Conservation (phyloP, 1,139 yeast genomes). For the Pichia sp. region DNA sequence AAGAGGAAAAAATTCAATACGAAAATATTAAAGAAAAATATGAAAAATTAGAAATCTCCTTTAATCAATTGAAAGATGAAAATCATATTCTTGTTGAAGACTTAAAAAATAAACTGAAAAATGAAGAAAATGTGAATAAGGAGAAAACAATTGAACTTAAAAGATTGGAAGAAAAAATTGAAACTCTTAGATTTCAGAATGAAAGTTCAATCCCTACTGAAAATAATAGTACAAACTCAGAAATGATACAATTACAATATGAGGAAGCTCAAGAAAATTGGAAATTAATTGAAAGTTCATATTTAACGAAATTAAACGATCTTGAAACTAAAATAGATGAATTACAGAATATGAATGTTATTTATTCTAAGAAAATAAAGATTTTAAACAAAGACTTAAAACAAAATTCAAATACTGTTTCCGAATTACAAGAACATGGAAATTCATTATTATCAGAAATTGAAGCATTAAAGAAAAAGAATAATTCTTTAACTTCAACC, state of each 20-base stretch:
- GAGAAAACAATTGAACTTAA: constrained; percentile 42
- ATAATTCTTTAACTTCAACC: neutral
- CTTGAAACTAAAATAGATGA: constrained; percentile 29
- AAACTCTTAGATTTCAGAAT: constrained; percentile 31
- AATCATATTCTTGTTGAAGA: constrained; percentile 24
- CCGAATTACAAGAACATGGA: constrained; percentile 23
- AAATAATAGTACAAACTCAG: constrained; percentile 22
- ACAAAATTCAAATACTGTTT: constrained; percentile 20
- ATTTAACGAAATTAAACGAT: constrained; percentile 26
- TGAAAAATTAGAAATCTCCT: constrained; percentile 37
- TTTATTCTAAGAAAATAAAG: constrained; percentile 26
- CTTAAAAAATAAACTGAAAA: constrained; percentile 29
- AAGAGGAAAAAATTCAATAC: constrained; percentile 33
- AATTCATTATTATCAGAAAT: constrained; percentile 8
- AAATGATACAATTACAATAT: constrained; percentile 58
- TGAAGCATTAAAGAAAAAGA: constrained; percentile 5
- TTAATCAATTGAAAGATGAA: constrained; percentile 38
- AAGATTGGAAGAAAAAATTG: constrained; percentile 46
- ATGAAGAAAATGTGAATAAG: constrained; percentile 27
- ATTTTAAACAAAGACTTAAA: constrained; percentile 27
- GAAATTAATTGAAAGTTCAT: constrained; percentile 29
- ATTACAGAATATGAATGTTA: constrained; percentile 26
- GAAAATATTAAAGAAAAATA: constrained; percentile 32
- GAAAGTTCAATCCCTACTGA: constrained; percentile 18
- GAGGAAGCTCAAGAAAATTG: constrained; percentile 43